phyloP scores from a whole-genome alignment of 1,139 yeast species.

The Suhomyces kunorum region DNA sequence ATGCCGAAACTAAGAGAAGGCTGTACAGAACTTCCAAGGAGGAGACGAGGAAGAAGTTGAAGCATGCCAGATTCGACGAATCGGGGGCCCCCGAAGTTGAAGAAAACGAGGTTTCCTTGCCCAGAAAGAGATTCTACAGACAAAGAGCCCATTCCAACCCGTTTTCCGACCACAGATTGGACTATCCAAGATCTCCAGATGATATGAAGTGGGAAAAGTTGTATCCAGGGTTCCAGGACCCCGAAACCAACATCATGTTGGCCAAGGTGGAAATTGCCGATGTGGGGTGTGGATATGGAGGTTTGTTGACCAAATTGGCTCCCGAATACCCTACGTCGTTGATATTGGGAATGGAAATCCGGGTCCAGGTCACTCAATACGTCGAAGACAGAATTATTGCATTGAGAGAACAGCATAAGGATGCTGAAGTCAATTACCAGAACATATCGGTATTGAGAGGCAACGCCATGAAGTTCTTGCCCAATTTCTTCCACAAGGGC shows the following conservation, averaged over 20 bases:
- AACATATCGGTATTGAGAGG: slow-evolving; percentile 91
- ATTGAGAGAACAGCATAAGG: slow-evolving; percentile 58
- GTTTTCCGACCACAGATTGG: slow-evolving; percentile 89
- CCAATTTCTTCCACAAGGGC: slow-evolving; percentile 82
- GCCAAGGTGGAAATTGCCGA: slow-evolving; percentile 86
- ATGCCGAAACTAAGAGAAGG: slow-evolving; percentile 40
- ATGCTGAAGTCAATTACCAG: slow-evolving; percentile 49
- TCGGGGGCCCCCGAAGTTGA: slow-evolving; percentile 15
- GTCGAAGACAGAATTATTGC: slow-evolving; percentile 96
- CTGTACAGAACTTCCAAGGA: slow-evolving; percentile 43
- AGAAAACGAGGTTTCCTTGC: slow-evolving; percentile 45
- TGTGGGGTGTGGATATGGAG: slow-evolving; percentile 98
- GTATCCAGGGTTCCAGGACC: slow-evolving; percentile 62
- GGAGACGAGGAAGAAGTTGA: slow-evolving; percentile 35
- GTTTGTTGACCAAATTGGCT: slow-evolving; percentile 77
- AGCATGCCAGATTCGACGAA: slow-evolving; percentile 34
- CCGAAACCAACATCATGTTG: slow-evolving; percentile 42
- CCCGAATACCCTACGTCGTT: slow-evolving; percentile 71
- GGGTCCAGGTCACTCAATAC: slow-evolving; percentile 96
- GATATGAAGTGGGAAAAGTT: slow-evolving; percentile 84
- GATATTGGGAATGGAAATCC: slow-evolving; percentile 92
- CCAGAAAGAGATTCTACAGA: slow-evolving; percentile 85
- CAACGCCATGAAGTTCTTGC: slow-evolving; percentile 95
- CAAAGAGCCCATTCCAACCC: slow-evolving; percentile 99
- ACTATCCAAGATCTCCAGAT: slow-evolving; percentile 79